phyloP scores from a whole-genome alignment of 192 early-diverging fungal genomes.

The Rhizophagus clarus region DNA sequence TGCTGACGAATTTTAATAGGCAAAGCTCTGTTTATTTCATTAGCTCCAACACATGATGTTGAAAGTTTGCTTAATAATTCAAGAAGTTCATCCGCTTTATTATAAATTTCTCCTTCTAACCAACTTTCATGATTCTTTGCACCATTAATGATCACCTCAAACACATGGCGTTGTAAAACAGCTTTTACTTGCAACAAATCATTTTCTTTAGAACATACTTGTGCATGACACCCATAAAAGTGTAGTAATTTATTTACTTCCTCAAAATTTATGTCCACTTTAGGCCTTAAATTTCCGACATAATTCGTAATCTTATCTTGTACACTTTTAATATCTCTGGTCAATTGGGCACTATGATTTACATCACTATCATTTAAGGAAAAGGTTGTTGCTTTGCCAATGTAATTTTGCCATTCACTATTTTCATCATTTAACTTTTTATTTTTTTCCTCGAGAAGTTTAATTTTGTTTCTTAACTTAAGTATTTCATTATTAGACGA shows the following conservation, averaged over 20 bases:
- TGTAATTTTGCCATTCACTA: no score
- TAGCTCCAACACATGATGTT: neutral
- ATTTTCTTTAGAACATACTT: no score
- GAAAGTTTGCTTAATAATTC: neutral
- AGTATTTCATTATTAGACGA: no score
- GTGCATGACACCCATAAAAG: no score
- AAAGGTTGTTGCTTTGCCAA: neutral
- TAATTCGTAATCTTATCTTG: neutral
- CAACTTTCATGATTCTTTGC: neutral
- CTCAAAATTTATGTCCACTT: neutral
- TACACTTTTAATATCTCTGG: neutral
- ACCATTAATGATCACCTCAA: no score
- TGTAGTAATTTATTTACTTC: neutral
- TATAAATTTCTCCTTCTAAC: neutral
- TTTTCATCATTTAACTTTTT: no score
- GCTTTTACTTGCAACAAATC: no score
- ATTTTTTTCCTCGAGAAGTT: no score
- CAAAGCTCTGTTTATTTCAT: neutral
- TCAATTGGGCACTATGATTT: neutral
- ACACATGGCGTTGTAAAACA: no score
- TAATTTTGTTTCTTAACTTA: no score
- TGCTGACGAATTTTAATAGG: constrained; percentile 23
- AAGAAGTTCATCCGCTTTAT: neutral
- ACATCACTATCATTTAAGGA: neutral
- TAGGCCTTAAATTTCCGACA: neutral